Percentiles rank a stretch among this genome's conserved stretches.
phyloP scores from a whole-genome alignment of 768 basidiomycete genomes.

The Tricholoma flavovirens region DNA sequence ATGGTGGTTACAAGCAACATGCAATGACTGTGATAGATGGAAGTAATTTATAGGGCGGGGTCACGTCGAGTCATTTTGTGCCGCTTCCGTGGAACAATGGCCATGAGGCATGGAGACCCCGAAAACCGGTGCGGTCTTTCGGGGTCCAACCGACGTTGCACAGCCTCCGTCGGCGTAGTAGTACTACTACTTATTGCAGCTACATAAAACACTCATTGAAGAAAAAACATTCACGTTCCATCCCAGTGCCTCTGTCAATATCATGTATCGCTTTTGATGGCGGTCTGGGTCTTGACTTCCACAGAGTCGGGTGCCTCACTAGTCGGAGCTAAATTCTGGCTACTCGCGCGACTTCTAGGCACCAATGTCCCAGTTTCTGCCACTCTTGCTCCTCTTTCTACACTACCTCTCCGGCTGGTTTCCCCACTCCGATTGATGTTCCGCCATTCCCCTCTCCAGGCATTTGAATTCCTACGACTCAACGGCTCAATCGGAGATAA shows the following conservation, averaged over 20 bases:
- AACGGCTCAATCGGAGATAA: conserved; percentile 46
- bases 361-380: conserved; percentile 63
- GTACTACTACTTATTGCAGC: conserved; percentile 1
- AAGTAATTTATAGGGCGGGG: conserved; percentile 30
- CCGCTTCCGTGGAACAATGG: conserved; percentile 33
- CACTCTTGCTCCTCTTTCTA: conserved; percentile 60
- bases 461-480: conserved; percentile 48
- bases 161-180: conserved; percentile 29
- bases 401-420: conserved; percentile 48
- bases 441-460: conserved; percentile 32
- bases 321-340: conserved; percentile 33
- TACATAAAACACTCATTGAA: not conserved
- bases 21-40: conserved; percentile 9
- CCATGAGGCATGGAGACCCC: conserved; percentile 22
- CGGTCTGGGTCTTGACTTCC: conserved; percentile 6
- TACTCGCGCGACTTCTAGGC: conserved; percentile 44
- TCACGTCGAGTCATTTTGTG: conserved; percentile 26
- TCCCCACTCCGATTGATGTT: conserved; percentile 32
- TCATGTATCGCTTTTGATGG: conserved; percentile 5
- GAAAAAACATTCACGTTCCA: not conserved
- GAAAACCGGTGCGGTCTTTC: conserved; percentile 5
- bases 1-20: conserved; percentile 27
- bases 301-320: conserved; percentile 26
- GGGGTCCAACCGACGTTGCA: conserved; percentile 22
- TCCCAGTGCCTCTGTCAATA: conserved; percentile 3